These are phyloP conservation scores for Chlamydomonas sp. DNA, from an alignment of 139 green algal genomes.

Conservation along the genomic window DNA sequence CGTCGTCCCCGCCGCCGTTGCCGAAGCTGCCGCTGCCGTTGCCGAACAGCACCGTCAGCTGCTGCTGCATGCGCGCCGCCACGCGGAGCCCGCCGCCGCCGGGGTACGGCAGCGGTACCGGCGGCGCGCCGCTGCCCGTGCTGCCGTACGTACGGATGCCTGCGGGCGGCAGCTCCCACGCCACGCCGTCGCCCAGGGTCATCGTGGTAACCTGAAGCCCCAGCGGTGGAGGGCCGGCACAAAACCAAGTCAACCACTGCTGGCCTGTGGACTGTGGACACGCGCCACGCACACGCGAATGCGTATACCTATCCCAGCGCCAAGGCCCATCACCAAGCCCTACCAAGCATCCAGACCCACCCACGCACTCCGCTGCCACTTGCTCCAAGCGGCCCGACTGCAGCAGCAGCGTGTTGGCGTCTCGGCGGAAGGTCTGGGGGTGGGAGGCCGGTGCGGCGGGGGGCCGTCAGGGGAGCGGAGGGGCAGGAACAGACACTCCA, in stretches of 20 bases:
- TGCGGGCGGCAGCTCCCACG: constrained; percentile 20
- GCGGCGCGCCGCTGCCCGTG: neutral
- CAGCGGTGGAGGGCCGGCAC: neutral
- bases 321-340: neutral
- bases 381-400: constrained; percentile 8
- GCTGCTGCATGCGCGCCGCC: neutral
- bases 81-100: neutral
- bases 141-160: constrained; percentile 17
- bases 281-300: neutral
- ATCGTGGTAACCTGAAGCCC: constrained; percentile 4
- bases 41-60: constrained; percentile 11
- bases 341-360: neutral
- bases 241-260: neutral
- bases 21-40: constrained; percentile 17
- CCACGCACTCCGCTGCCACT: constrained; percentile 28
- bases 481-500: neutral
- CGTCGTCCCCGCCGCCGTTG: neutral
- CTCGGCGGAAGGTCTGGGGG: constrained; percentile 9
- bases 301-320: neutral
- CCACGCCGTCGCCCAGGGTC: constrained; percentile 8
- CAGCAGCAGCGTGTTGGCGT: constrained; percentile 19
- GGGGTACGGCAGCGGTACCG: neutral
- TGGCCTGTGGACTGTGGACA: no score
- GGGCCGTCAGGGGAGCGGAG: neutral
- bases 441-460: neutral